These are phyloP conservation scores for Sphenostylis stenocarpa DNA, from an alignment of 306 rosid genomes.

Conservation along the genomic window DNA sequence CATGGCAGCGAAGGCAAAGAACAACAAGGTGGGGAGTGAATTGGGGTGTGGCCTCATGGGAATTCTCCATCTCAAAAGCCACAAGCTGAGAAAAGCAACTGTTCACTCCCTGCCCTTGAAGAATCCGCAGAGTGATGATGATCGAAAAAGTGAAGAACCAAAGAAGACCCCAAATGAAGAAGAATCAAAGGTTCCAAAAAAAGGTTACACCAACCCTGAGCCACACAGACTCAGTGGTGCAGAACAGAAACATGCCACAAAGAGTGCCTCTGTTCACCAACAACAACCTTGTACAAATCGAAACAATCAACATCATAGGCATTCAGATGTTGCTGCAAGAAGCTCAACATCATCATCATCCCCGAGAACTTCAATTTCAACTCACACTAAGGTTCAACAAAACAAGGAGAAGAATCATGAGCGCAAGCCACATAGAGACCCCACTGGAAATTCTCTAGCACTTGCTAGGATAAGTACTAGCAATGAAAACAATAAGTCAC, in stretches of 20 bases:
- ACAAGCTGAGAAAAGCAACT: constrained; percentile 58
- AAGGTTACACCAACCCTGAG: background rate
- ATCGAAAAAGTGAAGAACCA: constrained; percentile 30
- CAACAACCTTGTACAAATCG: background rate
- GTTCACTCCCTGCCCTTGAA: constrained; percentile 75
- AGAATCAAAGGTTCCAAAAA: constrained; percentile 20
- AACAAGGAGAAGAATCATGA: constrained; percentile 28
- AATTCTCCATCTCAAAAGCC: constrained; percentile 54
- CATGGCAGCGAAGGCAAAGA: constrained; percentile 53
- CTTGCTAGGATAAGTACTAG: constrained; percentile 42
- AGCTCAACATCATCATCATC: constrained; percentile 71
- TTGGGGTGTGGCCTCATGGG: constrained; percentile 72
- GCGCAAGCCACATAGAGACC: constrained; percentile 34
- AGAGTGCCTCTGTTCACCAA: constrained; percentile 32
- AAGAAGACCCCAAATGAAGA: constrained; percentile 28
- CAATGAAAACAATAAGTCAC: constrained; percentile 35
- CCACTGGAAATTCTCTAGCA: constrained; percentile 31
- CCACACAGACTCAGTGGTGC: background rate
- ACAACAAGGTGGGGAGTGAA: constrained; percentile 37
- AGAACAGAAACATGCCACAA: constrained; percentile 34
- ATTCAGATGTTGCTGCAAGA: constrained; percentile 65
- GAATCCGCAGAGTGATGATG: background rate
- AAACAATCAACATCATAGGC: constrained; percentile 41
- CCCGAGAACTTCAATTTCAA: constrained; percentile 36
- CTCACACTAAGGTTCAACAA: constrained; percentile 35